phyloP scores from a whole-genome alignment of 202 grass and related monocot genomes.

The Schoenoplectus triqueter region DNA sequence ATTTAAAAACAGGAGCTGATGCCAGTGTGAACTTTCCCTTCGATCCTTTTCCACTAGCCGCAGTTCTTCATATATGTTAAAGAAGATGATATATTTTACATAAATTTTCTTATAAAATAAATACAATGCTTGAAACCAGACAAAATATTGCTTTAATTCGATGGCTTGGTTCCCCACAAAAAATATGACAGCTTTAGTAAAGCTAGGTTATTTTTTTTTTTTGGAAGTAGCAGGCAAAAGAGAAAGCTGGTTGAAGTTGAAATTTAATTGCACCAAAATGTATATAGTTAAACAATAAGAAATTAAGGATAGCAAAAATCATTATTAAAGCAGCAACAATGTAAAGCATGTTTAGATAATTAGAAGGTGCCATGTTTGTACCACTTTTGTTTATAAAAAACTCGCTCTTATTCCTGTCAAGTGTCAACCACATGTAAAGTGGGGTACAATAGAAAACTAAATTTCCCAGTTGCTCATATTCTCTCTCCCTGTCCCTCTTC shows the following conservation, averaged over 20 bases:
- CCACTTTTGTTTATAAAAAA: conserved; percentile 7
- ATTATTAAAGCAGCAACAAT: neutral
- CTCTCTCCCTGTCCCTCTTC: neutral
- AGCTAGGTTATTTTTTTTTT: neutral
- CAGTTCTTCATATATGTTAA: conserved; percentile 36
- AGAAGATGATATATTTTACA: conserved; percentile 9
- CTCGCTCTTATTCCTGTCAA: neutral
- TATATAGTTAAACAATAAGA: conserved; percentile 3
- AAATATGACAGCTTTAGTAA: neutral
- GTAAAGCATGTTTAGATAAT: neutral
- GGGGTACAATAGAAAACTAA: neutral
- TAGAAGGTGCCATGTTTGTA: neutral
- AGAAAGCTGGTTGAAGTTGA: neutral
- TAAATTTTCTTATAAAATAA: neutral
- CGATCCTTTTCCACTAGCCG: conserved; percentile 51
- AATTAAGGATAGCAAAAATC: conserved; percentile 10
- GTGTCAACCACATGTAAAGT: neutral
- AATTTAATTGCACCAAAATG: neutral
- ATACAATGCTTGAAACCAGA: neutral
- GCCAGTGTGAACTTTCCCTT: conserved; percentile 62
- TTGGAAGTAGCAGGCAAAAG: too few relatives aligned
- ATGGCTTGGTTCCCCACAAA: neutral
- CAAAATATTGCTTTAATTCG: neutral
- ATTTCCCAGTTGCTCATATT: neutral
- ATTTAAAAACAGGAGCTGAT: conserved; percentile 76